Base-by-base conservation (phyloP, 2,329 filamentous ascomycete genomes). In the Cladorrhinum sp. region DNA sequence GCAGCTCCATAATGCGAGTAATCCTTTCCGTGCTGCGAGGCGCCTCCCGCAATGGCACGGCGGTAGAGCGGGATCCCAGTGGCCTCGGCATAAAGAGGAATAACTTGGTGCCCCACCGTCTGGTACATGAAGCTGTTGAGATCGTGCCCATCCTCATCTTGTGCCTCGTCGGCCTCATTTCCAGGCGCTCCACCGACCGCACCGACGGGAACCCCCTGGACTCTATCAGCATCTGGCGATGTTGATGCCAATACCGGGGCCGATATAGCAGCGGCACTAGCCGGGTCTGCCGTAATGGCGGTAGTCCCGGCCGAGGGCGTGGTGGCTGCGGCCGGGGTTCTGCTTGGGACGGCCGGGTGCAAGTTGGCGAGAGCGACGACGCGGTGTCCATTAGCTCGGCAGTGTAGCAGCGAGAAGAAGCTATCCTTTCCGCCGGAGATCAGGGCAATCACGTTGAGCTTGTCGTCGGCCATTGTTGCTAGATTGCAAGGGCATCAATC, bases 121-220 rank as follows among this genome's bases (percentile, higher is more conserved):
- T 99, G 95, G 79, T 98, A 99, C 95, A 99, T 99, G 86, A 95
- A 98, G 78, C 93, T 97, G 75, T 99, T 92, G 68, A 96, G 82
- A 73, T 98, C 91, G 59, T 82, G 77, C 64, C 80, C 78, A 36
- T 82, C 78, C 4, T 74, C 72, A 25, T 72, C 74, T 5, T 66
- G 63, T 29, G 59, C 62, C 20, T 51, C 63, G 24, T 72, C 78
- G 52, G 70, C 73, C 51, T 79, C 67, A 51, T 67, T 60, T 57
- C 58, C 62, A 48, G 55, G 25, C 36, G 13, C 57, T 10, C 52
- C 59, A 50, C 63, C 62, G 2, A 45, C 41, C 41, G 20, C 41
- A 45, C 41, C 41, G 41, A 45, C 41, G 41, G 41, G 6, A 45
- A 13, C 41, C 7, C n/a, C 16, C 23, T 50, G n/a, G n/a, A n/a